Base-by-base conservation (phyloP, 1,139 yeast genomes). In the Yamadazyma siamensis region DNA sequence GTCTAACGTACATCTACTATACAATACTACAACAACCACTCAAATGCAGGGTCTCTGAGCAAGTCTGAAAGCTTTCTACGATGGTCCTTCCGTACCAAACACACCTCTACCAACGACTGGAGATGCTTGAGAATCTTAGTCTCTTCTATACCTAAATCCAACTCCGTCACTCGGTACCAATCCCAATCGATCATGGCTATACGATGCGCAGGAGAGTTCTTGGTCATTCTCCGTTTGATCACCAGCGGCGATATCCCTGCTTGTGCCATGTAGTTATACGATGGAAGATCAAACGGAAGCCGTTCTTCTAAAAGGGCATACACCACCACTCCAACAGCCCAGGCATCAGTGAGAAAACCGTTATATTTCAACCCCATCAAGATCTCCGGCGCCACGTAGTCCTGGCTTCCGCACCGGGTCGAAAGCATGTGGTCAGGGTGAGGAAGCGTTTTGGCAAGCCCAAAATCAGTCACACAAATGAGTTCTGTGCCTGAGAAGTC, bases 391-490 rank as follows among this genome's bases (percentile, higher is more conserved):
- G 96, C 80, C 3, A 91, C 95, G 46, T 91, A 91, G 54, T 91
- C 97, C 42, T 87, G 96, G 1, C 95, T 84, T 0, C 98, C 98
- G 56, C 98, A 91, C 36, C 97, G 61, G 1, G 97, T 89, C 2
- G 82, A 69, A 17, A 94, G 66, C 34, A 81, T 46, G 23, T 88
- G 86, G 39, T 73, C 65, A 0, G 61, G 65, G 1, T 74, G 71
- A 28, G 72, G 75, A 13, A 89, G 69, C 32, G 67, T 63, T 45
- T 87, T 80, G 10, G 95, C 82, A 16, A 91, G 68, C 0, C 98
- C 98, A 57, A 91, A 80, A 61, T 91, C 98, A 0, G 95, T 81
- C 25, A 91, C 55, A 21, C 84, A 80, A 10, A 43, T 41, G 15
- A 27, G 21, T 6, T 27, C 16, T 18, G 31, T 27, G 15, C 35